Base-by-base conservation (phyloP, 495 filamentous ascomycete genomes). In the Aspergillus carlsbadensis region DNA sequence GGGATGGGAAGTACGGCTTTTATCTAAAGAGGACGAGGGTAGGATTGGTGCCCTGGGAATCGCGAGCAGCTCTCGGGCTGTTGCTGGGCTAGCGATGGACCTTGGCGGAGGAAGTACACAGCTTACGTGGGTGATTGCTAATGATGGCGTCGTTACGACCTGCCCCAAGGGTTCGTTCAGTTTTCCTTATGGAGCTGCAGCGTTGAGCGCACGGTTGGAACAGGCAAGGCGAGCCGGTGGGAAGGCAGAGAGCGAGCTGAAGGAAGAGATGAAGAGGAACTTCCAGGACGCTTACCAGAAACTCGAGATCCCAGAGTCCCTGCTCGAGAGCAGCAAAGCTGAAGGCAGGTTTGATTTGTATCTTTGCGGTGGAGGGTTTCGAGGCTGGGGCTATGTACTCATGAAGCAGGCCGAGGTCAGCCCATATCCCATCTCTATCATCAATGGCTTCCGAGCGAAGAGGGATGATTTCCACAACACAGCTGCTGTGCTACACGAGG, bases 51-150 rank as follows among this genome's bases (percentile, higher is more conserved):
- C 91, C 2, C 76, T 90, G 74, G 91, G 91, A 1, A 84, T 92
- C 17, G 84, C 90, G 33, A 90, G 87, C 56, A 86, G 85, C 10
- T 84, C 91, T 44, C 64, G 69, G 5, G 61, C 76, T 22, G 83
- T 89, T 0, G 69, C 76, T 31, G 87, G 89, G 0, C 68, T 96
- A 20, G 87, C 92, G 31, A 89, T 96, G 77, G 91, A 96, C 68
- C 79, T 96, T 1, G 91, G 91, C 6, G 92, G 92, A 0, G 92
- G 91, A 3, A 93, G 89, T 65, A 88, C 90, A 22, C 91, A 96
- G 74, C 83, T 96, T 74, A 90, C 87, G 6, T 95, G 90, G 79
- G 76, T 96, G 63, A 73, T 85, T 58, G 82, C 84, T 1, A 61
- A 68, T 8, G 60, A 72, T 11, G 82, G 79, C 1, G 57, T 70